Percentiles rank a stretch among this genome's conserved stretches.
These are phyloP conservation scores for Cryptosporidium canis DNA, from an alignment of 169 alveolate species.

Conservation along the genomic window DNA sequence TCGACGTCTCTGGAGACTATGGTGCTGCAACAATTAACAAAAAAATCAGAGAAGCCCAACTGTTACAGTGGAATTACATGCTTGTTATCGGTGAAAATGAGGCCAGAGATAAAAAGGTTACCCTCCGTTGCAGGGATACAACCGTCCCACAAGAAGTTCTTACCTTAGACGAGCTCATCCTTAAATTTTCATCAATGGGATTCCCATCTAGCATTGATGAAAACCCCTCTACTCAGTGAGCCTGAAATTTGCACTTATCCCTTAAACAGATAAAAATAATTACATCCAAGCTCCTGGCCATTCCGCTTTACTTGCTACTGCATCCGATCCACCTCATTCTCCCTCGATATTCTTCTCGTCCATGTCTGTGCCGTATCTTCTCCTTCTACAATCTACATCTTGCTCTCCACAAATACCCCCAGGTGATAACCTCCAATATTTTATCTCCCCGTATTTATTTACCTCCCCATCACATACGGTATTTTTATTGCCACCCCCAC, in stretches of 20 bases:
- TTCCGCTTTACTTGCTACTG: no score
- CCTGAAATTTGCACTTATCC: neutral
- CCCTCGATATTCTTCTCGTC: no score
- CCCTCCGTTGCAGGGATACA: constrained; percentile 87
- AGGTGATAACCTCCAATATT: neutral
- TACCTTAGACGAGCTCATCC: constrained; percentile 78
- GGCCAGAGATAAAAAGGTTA: constrained; percentile 82
- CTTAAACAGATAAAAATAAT: neutral
- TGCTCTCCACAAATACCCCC: neutral
- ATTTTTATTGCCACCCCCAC: no score
- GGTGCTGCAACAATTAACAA: constrained; percentile 92
- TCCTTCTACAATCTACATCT: neutral
- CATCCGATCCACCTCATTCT: no score
- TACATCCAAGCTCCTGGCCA: neutral
- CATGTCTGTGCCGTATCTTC: no score
- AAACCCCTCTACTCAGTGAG: neutral
- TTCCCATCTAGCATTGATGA: neutral
- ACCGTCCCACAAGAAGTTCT: constrained; percentile 78
- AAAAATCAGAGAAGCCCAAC: constrained; percentile 95
- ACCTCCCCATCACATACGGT: neutral
- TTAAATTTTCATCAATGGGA: constrained; percentile 52
- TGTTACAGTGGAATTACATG: constrained; percentile 93
- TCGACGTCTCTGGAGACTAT: constrained; percentile 90
- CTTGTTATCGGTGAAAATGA: constrained; percentile 98
- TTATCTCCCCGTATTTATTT: neutral